Evolutionary conservation across 257 asterid species (phyloP), one percentile per base, ranked within the genome.

Genomic region (Echites panduratus): DNA sequence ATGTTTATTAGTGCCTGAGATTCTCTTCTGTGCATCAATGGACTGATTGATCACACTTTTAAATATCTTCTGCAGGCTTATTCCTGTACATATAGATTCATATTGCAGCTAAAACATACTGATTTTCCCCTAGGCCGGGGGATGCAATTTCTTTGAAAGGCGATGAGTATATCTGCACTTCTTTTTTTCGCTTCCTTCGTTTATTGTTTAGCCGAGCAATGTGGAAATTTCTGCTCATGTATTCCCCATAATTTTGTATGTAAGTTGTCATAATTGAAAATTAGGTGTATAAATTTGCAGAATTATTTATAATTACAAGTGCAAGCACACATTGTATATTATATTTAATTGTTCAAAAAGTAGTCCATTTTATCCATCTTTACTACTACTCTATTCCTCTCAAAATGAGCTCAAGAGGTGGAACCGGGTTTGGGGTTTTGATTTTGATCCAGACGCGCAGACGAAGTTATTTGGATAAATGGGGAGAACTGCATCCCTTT

Each of bases 51-150:
- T 32, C 38, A 32, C 3, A 1, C 38, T 3, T 32, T 24, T 11
- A 24, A 44, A 47, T 24, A 14, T 67, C 24, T 67, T 58, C 49
- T 43, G 67, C 71, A 67, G 77, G 77, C 32, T 67, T 61, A 0
- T 57, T 29, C 61, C 13, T 78, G 82, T 78, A 78, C 81, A 78
- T 78, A 73, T 13, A 35, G 7, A 71, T 78, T 72, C 81, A 35
- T 43, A 77, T 8, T 72, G 63, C 71, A 26, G 32, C 8, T 48
- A 22, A 41, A 17, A 27, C 16, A 62, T 20, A 72, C 75, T n/a
- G 41, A 67, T 50, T 59, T 57, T 63, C 50, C 41, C 52, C 67
- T 40, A 63, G 64, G 40, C 19, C 49, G 41, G 49, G 58, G 38
- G 47, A 69, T 50, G 68, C 63, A 27, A 53, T 24, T 53, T 45